phyloP scores from a whole-genome alignment of 1,139 yeast genomes.

The Lizanozyma gosingica region DNA sequence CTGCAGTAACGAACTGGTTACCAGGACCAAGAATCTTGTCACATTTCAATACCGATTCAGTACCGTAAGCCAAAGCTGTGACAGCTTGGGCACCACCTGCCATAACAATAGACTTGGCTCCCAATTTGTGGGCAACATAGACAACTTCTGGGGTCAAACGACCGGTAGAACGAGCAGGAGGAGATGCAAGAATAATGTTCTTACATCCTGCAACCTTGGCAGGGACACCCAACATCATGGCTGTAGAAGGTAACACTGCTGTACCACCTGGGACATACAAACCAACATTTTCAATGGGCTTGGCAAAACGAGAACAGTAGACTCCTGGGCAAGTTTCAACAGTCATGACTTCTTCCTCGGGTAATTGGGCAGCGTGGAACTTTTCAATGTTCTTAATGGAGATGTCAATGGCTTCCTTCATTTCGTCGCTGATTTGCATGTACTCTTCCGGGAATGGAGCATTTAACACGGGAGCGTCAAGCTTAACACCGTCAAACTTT shows the following conservation, averaged over 20 bases:
- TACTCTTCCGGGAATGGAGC: conserved; percentile 82
- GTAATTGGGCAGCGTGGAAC: conserved; percentile 89
- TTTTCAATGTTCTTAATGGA: conserved; percentile 82
- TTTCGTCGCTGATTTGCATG: conserved; percentile 69
- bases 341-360: conserved; percentile 55
- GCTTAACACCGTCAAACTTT: conserved; percentile 78
- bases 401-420: conserved; percentile 79
- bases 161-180: conserved; percentile 89
- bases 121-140: conserved; percentile 92
- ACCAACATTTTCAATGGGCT: conserved; percentile 92
- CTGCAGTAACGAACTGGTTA: conserved; percentile 97
- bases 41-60: conserved; percentile 83
- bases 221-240: conserved; percentile 98
- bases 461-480: conserved; percentile 60
- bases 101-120: conserved; percentile 79
- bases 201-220: conserved; percentile 97
- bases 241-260: conserved; percentile 95
- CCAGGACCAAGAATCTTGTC: conserved; percentile 98
- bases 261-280: conserved; percentile 98
- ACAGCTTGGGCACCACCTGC: conserved; percentile 99
- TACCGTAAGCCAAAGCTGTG: conserved; percentile 98
- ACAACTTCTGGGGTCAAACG: conserved; percentile 94
- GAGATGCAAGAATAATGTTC: conserved; percentile 93
- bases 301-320: conserved; percentile 84
- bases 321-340: conserved; percentile 96